These are phyloP conservation scores for Coprinopsis sp. DNA, from an alignment of 768 basidiomycete genomes.

Conservation along the genomic window DNA sequence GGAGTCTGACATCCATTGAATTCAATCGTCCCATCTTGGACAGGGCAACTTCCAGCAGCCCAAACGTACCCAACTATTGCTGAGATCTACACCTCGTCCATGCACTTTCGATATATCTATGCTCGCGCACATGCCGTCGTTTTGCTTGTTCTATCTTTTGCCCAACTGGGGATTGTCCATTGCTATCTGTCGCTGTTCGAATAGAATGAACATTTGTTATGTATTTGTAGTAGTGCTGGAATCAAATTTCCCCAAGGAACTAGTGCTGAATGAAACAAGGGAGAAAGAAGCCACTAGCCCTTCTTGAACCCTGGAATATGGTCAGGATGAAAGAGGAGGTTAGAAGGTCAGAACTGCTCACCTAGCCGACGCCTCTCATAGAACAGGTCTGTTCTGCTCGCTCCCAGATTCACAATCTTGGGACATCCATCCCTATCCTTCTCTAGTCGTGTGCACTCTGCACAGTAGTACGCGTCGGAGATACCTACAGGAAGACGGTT, in stretches of 20 bases:
- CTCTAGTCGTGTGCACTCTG: constrained; percentile 93
- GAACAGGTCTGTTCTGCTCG: constrained; percentile 87
- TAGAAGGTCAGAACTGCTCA: constrained; percentile 26
- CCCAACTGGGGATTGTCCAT: no score
- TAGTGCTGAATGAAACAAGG: no score
- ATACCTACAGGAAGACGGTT: constrained; percentile 57
- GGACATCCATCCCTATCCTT: constrained; percentile 98
- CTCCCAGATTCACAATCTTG: constrained; percentile 96
- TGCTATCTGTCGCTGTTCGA: no score
- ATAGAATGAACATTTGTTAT: no score
- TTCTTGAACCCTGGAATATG: constrained; percentile 63
- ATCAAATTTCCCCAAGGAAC: no score
- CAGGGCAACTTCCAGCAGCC: constrained; percentile 39
- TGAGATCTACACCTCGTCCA: no score
- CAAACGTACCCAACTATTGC: constrained; percentile 46
- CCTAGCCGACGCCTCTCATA: constrained; percentile 86
- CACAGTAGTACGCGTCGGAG: constrained; percentile 98
- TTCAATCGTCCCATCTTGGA: constrained; percentile 4
- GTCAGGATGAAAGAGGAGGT: neutral
- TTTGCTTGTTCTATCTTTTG: no score
- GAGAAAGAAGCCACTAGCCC: no score
- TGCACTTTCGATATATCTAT: no score
- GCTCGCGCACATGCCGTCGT: no score
- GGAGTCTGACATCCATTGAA: constrained; percentile 36
- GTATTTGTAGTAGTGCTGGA: no score